Percentiles rank a stretch among this genome's conserved stretches.
These are phyloP conservation scores for Madurella fahalii DNA, from an alignment of 2,329 filamentous ascomycete species.

Conservation along the genomic window DNA sequence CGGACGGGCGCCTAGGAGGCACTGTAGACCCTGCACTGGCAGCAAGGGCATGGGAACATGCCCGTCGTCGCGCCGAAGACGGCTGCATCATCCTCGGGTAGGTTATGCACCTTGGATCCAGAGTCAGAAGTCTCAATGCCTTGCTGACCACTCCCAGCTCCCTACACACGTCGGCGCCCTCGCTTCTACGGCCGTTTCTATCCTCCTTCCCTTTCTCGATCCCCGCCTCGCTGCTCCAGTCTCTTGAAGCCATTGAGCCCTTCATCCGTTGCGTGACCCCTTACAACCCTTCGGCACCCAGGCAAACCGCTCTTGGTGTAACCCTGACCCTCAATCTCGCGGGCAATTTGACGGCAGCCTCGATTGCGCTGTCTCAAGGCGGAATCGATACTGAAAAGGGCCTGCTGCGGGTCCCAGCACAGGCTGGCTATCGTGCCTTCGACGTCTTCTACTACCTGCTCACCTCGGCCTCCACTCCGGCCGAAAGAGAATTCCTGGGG, in stretches of 20 bases:
- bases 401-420: conserved; percentile 72
- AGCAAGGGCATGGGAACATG: conserved; percentile 90
- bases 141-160: conserved; percentile 53
- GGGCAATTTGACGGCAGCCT: conserved; percentile 72
- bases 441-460: conserved; percentile 97
- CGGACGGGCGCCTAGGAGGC: conserved; percentile 66
- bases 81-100: conserved; percentile 88
- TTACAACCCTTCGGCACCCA: conserved; percentile 77
- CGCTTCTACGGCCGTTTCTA: conserved; percentile 76
- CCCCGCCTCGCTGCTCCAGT: conserved; percentile 70
- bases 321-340: conserved; percentile 76
- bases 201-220: conserved; percentile 74
- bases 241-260: conserved; percentile 76
- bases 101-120: conserved; percentile 28
- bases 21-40: conserved; percentile 78
- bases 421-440: conserved; percentile 84
- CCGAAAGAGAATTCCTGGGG: conserved; percentile 83
- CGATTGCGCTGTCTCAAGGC: conserved; percentile 74
- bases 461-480: conserved; percentile 81
- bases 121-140: neutral
- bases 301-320: conserved; percentile 75
- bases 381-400: conserved; percentile 83
- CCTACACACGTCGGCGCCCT: conserved; percentile 83
- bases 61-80: conserved; percentile 88
- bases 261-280: conserved; percentile 87